Conservation (phyloP, 2,329 filamentous ascomycete species). For the Penicillium janthinellum region DNA sequence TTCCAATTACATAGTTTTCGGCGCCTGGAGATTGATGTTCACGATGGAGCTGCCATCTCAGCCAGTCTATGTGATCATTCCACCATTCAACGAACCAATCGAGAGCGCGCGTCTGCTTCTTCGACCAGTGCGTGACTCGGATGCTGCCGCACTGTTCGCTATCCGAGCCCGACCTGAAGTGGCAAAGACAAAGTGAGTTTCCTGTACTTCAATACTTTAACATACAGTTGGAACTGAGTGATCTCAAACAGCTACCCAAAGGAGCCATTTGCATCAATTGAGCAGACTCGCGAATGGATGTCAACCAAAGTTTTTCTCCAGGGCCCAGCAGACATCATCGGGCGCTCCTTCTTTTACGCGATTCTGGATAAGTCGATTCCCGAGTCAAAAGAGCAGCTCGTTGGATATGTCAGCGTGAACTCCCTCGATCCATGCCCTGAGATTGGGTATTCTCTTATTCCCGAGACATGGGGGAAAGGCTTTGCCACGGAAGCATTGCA, state of each 20-base stretch:
- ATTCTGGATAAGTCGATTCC: conserved; percentile 24
- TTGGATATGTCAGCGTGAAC: conserved; percentile 30
- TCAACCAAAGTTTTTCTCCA: conserved; percentile 22
- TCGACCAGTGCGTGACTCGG: conserved; percentile 24
- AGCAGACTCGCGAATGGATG: conserved; percentile 30
- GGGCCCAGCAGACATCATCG: conserved; percentile 22
- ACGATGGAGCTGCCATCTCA: conserved; percentile 16
- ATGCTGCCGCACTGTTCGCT: conserved; percentile 25
- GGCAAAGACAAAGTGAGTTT: conserved; percentile 25
- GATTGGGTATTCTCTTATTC: conserved; percentile 30
- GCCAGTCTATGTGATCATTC: conserved; percentile 16
- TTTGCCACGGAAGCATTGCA: conserved; percentile 31
- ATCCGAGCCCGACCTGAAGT: conserved; percentile 30
- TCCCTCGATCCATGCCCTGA: conserved; percentile 23
- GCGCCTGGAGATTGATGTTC: neutral
- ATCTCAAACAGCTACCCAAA: conserved; percentile 24
- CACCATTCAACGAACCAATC: conserved; percentile 11
- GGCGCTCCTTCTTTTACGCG: conserved; percentile 26
- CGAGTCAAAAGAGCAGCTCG: conserved; percentile 12
- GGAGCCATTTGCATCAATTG: conserved; percentile 24
- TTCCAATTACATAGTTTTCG: neutral
- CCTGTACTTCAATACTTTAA: too few relatives aligned
- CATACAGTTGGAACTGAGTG: neutral
- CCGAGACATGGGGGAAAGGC: conserved; percentile 30
- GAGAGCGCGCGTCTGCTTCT: conserved; percentile 26